Evolutionary conservation across 2,329 filamentous ascomycete genomes (phyloP).

Genomic region (Xylariaceae sp.): DNA sequence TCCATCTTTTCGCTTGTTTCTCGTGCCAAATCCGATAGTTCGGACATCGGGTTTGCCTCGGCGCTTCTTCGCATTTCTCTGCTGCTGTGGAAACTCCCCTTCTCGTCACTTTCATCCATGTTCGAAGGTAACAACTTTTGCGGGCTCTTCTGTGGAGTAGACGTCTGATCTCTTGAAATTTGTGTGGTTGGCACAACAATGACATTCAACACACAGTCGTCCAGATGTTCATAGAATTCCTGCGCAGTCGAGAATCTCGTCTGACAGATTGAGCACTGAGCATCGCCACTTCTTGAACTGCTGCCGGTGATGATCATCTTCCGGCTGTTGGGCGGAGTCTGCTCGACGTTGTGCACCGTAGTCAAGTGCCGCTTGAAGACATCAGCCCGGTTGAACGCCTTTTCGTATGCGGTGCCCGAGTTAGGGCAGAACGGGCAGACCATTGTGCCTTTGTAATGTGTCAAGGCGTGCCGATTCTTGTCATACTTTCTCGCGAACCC

Average conservation of each 20-base stretch:
- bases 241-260: slow-evolving; percentile 79
- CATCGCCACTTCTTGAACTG: slow-evolving; percentile 50
- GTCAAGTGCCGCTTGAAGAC: slow-evolving; percentile 95
- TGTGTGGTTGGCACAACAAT: slow-evolving; percentile 48
- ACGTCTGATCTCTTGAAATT: slow-evolving; percentile 23
- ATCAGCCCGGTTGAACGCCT: slow-evolving; percentile 92
- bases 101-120: slow-evolving; percentile 26
- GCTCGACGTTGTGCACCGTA: slow-evolving; percentile 87
- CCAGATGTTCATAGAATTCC: slow-evolving; percentile 96
- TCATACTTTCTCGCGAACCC: slow-evolving; percentile 95
- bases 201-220: slow-evolving; percentile 60
- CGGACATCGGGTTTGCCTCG: slow-evolving; percentile 14
- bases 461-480: slow-evolving; percentile 91
- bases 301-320: slow-evolving; percentile 53
- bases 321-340: slow-evolving; percentile 86
- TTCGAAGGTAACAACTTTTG: slow-evolving; percentile 20
- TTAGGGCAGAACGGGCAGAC: slow-evolving; percentile 93
- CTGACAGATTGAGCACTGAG: slow-evolving; percentile 87
- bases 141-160: slow-evolving; percentile 27
- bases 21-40: slow-evolving; percentile 18
- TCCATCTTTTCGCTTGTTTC: slow-evolving; percentile 30
- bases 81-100: slow-evolving; percentile 11
- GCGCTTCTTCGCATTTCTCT: slow-evolving; percentile 14
- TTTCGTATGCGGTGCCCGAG: slow-evolving; percentile 83
- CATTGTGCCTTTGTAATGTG: slow-evolving; percentile 97